A percentile compares a stretch with the other conserved stretches of the same genome.
These are phyloP conservation scores for Kuraishia ogatae DNA, from an alignment of 805 yeast species.

Conservation along the genomic window DNA sequence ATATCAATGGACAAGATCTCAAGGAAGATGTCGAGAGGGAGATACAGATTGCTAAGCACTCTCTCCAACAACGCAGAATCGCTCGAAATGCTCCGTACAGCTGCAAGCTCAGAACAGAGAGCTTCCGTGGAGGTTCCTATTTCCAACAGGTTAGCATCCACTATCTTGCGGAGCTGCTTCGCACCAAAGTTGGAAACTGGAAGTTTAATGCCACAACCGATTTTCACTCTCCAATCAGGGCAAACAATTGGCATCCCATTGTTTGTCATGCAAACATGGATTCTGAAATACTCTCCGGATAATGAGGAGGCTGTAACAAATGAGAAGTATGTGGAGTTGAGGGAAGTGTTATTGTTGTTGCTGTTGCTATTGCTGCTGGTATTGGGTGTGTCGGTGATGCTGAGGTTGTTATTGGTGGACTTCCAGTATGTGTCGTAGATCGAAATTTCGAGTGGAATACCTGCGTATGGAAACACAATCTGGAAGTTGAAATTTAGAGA, in stretches of 20 bases:
- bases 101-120: constrained; percentile 10
- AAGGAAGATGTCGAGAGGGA: constrained; percentile 55
- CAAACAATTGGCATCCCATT: constrained; percentile 86
- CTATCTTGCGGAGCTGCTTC: constrained; percentile 26
- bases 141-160: constrained; percentile 17
- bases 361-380: constrained; percentile 5
- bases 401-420: constrained; percentile 51
- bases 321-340: constrained; percentile 33
- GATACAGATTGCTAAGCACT: constrained; percentile 36
- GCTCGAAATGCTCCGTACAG: constrained; percentile 6
- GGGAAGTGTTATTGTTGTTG: constrained; percentile 10
- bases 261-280: constrained; percentile 60
- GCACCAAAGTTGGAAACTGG: constrained; percentile 54
- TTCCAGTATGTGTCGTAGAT: constrained; percentile 97
- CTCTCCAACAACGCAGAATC: constrained; percentile 30
- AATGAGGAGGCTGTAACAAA: constrained; percentile 89
- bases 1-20: constrained; percentile 45
- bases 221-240: constrained; percentile 52
- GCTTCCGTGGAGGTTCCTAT: constrained; percentile 4
- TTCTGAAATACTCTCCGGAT: constrained; percentile 67
- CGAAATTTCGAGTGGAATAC: constrained; percentile 76
- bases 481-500: constrained; percentile 69
- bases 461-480: constrained; percentile 83
- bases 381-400: background rate
- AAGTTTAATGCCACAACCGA: constrained; percentile 37